These are phyloP conservation scores for Coccomyxa sp. DNA, from an alignment of 139 green algal genomes.

Conservation along the genomic window DNA sequence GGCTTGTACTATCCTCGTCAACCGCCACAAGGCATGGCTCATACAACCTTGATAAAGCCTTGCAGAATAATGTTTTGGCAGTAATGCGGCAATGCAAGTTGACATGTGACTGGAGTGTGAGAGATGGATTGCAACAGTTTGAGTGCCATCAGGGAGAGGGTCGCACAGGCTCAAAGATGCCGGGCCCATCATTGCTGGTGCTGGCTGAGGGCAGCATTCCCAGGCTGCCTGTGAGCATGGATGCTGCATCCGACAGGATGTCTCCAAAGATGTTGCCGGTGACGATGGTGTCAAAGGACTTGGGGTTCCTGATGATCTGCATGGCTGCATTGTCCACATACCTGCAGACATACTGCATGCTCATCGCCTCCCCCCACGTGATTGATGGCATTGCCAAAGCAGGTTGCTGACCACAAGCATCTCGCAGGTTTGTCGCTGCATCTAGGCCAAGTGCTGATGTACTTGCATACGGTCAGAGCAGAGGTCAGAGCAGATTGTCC, in stretches of 20 bases:
- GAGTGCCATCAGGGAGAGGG: neutral
- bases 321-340: slow-evolving; percentile 99
- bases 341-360: slow-evolving; percentile 13
- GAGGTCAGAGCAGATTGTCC: too few relatives aligned
- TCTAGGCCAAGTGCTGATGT: neutral
- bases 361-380: neutral
- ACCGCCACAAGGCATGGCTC: too few relatives aligned
- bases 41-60: too few relatives aligned
- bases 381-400: neutral
- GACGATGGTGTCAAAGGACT: slow-evolving; percentile 95
- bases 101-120: too few relatives aligned
- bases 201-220: slow-evolving; percentile 97
- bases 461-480: neutral
- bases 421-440: neutral
- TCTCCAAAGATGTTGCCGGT: slow-evolving; percentile 99
- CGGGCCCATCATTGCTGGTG: slow-evolving; percentile 80
- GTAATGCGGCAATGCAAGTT: too few relatives aligned
- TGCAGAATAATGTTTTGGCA: too few relatives aligned
- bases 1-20: too few relatives aligned
- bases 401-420: neutral
- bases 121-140: neutral
- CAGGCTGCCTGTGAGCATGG: slow-evolving; percentile 95
- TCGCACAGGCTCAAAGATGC: slow-evolving; percentile 90
- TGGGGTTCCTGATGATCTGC: slow-evolving; percentile 93
- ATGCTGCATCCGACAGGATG: slow-evolving; percentile 97